These are phyloP conservation scores for Wickerhamiella kurtzmanii DNA, from an alignment of 805 yeast genomes.

Conservation along the genomic window DNA sequence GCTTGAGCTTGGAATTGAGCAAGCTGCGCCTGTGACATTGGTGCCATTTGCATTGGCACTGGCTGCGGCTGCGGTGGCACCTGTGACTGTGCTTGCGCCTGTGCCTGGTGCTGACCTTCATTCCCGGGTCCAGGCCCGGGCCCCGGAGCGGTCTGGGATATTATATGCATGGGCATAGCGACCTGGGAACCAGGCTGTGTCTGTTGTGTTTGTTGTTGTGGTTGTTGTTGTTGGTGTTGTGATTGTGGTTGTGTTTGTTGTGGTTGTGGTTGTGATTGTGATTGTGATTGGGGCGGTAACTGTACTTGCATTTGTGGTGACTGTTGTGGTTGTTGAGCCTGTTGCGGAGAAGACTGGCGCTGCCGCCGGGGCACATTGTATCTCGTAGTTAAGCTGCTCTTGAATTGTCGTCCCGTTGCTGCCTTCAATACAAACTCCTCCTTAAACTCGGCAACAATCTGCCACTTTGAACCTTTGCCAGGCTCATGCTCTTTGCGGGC, in stretches of 20 bases:
- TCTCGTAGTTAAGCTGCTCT: constrained; percentile 11
- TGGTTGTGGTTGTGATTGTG: constrained; percentile 15
- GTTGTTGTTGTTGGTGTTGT: constrained; percentile 5
- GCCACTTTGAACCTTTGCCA: constrained; percentile 99
- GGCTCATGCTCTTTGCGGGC: constrained; percentile 93
- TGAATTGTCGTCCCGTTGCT: constrained; percentile 26
- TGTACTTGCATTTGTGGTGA: constrained; percentile 13
- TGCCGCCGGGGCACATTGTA: constrained; percentile 2
- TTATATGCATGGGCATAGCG: too few species aligned
- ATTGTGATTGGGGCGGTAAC: constrained; percentile 10
- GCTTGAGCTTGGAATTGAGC: neutral
- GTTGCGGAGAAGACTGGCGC: constrained; percentile 7
- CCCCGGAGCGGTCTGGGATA: too few species aligned
- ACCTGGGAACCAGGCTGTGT: constrained; percentile 18
- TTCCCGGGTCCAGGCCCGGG: too few species aligned
- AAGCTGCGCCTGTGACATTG: neutral
- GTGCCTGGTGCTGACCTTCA: too few species aligned
- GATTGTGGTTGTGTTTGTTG: constrained; percentile 12
- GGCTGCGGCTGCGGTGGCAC: constrained; percentile 2
- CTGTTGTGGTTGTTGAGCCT: constrained; percentile 14
- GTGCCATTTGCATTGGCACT: neutral
- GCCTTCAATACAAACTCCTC: constrained; percentile 74
- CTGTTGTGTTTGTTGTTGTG: constrained; percentile 17
- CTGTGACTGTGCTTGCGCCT: constrained; percentile 5
- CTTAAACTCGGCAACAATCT: constrained; percentile 71